Evolutionary conservation across 257 asterid species (phyloP).

Genomic region (Avicennia marina): DNA sequence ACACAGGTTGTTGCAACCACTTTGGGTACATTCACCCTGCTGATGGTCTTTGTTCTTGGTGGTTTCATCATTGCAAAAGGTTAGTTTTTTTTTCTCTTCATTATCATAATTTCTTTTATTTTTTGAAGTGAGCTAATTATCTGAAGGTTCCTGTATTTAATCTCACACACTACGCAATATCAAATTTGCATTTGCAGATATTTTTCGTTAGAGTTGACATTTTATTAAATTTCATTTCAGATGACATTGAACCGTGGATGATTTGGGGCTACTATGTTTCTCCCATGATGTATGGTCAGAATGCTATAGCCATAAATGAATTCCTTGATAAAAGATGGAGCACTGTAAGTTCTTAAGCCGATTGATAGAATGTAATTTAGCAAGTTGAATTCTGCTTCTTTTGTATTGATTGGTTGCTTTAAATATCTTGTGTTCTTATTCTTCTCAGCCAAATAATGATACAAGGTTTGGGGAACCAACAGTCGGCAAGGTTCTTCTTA

Average conservation of each 20-base stretch:
- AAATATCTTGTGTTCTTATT: slow-evolving; percentile 8
- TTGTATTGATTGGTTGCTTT: slow-evolving; percentile 10
- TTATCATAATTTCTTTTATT: too few relatives aligned
- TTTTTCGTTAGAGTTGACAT: not conserved
- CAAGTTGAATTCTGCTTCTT: too few relatives aligned
- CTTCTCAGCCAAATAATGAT: slow-evolving; percentile 53
- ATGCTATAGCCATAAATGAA: slow-evolving; percentile 80
- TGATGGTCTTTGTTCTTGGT: slow-evolving; percentile 87
- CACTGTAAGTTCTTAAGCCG: slow-evolving; percentile 69
- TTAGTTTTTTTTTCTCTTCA: slow-evolving; percentile 20
- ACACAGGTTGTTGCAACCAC: slow-evolving; percentile 77
- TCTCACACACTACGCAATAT: not conserved
- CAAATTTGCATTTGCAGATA: not conserved
- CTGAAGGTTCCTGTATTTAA: too few relatives aligned
- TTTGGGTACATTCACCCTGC: slow-evolving; percentile 76
- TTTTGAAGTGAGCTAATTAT: too few relatives aligned
- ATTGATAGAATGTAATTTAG: too few relatives aligned
- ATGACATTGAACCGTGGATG: slow-evolving; percentile 80
- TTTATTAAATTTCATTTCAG: slow-evolving; percentile 29
- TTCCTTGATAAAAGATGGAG: slow-evolving; percentile 85
- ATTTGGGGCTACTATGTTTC: slow-evolving; percentile 77
- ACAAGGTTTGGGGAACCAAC: not conserved
- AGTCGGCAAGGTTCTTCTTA: not conserved
- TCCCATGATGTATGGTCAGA: slow-evolving; percentile 89
- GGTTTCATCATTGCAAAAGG: slow-evolving; percentile 90